Base-by-base conservation (phyloP, 2,329 filamentous ascomycete species). In the Colletotrichum lindemuthianum region DNA sequence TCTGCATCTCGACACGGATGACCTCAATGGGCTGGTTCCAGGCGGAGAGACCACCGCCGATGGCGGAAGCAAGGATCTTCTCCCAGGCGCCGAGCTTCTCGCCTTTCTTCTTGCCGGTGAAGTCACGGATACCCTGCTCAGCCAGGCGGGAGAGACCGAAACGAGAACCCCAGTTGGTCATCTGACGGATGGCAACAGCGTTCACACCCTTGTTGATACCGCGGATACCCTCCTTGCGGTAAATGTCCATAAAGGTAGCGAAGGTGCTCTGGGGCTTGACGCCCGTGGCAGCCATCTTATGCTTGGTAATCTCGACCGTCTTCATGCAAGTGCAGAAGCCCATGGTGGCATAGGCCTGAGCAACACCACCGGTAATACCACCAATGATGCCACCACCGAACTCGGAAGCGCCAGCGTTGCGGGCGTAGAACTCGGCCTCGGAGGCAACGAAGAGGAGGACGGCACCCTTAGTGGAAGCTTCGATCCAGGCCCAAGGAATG, bases 271-370 rank as follows among this genome's bases (percentile, higher is more conserved):
- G 92, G 32, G 93, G 92, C 83, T 93, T 92, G 70, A 90, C 88
- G 72, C 96, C 96, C 47, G 88, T 71, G 39, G 92, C 90, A 12
- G 92, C 93, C 75, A 96, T 85, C 88, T 98, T 98, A 86, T 96
- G 91, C 84, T 97, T 96, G 76, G 96, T 99, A 82, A 99, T 99
- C 82, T 99, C 96, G 71, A 98, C 96, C 69, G 96, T 99, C 90
- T 99, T 99, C 96, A 99, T 99, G 88, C 96, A 99, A 67, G 96
- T 99, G 83, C 96, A 99, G 89, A 99, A 99, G 72, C 96, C 96
- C 95, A 99, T 99, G 78, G 96, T 99, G 70, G 96, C 96, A 79
- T 99, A 99, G 66, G 96, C 96, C 84, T 99, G 96, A 50, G 95
- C 96, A 65, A 99, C 89, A 86, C 96, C 96, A 77, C 96, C 96